Base-by-base conservation (phyloP, 2,329 filamentous ascomycete species). In the Chaetomium strumarium region DNA sequence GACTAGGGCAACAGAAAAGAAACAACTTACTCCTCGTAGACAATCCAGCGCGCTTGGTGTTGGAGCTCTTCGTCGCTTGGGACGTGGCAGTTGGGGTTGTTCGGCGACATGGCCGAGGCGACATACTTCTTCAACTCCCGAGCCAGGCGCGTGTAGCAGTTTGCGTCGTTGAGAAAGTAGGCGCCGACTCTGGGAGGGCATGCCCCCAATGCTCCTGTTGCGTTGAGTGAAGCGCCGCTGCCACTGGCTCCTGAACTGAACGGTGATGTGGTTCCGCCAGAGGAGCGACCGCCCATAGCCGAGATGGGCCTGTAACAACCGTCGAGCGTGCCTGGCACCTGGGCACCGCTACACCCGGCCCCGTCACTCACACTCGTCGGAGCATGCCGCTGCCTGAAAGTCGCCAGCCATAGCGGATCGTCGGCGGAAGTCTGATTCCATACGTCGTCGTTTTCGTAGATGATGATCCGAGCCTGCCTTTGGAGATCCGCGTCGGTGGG, bases 391-490 rank as follows among this genome's bases (percentile, higher is more conserved):
- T 70, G 64, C 53, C 72, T 77, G 67, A 84, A 84, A 12, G 72
- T 67, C 3, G 68, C 64, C 1, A 84, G 68, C 76, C 80, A 83
- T 3, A 70, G 64, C 2, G 68, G 57, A 55, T 80, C 79, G 57
- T 85, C 81, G 3, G 80, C 78, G 0, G 75, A 76, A 1, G 81
- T 85, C 60, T 83, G 81, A 57, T 84, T 84, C 80, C 81, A 84
- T 10, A 75, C 75, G 58, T 84, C 80, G 48, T 83, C 79, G 53
- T 73, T 76, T 43, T 81, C 79, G 64, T 81, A 84, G 19, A 84
- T 80, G 59, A 84, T 80, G 47, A 81, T 71, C 56, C 81, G 75
- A 19, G 80, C 80, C 59, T 82, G 71, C 29, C 68, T 69, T 60
- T 83, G 80, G 37, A 85, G 64, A 42, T 79, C 76, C 2, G 72